Evolutionary conservation across 2,329 filamentous ascomycete genomes (phyloP).

Genomic region (Sporothrix globosa): DNA sequence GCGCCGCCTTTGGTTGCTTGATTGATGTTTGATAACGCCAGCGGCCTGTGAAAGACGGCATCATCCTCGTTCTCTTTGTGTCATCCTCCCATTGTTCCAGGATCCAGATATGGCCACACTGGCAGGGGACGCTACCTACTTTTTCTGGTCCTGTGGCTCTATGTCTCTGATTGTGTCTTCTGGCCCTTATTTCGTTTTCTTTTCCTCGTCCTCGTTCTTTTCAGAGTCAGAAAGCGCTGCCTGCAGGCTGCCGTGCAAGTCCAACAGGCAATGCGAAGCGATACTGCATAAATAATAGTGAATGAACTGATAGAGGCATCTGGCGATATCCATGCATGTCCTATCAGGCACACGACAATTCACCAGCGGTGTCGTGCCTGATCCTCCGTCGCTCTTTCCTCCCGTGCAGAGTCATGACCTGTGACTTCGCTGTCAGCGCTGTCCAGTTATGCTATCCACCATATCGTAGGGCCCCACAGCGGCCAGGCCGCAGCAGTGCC

Average conservation of each 20-base stretch:
- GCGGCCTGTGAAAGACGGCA: constrained; percentile 26
- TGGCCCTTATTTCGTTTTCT: neutral
- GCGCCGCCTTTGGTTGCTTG: constrained; percentile 15
- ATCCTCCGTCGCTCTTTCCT: constrained; percentile 1
- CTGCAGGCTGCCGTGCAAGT: constrained; percentile 27
- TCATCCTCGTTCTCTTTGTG: constrained; percentile 23
- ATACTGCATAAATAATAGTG: neutral
- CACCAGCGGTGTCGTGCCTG: neutral
- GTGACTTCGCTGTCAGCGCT: neutral
- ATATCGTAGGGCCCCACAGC: constrained; percentile 9
- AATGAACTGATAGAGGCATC: neutral
- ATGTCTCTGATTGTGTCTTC: neutral
- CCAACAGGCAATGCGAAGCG: neutral
- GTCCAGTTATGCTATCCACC: neutral
- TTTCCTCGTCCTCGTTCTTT: neutral
- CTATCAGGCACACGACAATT: constrained; percentile 22
- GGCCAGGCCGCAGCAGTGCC: constrained; percentile 20
- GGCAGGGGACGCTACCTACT: neutral
- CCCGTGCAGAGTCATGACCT: constrained; percentile 17
- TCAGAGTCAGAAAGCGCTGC: neutral
- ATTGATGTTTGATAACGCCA: constrained; percentile 11
- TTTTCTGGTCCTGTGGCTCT: constrained; percentile 18
- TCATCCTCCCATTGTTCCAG: constrained; percentile 23
- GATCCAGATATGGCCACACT: neutral
- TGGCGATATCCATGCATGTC: neutral